Conservation (phyloP, 2,329 filamentous ascomycete genomes). For the Stylonectria norvegica region DNA sequence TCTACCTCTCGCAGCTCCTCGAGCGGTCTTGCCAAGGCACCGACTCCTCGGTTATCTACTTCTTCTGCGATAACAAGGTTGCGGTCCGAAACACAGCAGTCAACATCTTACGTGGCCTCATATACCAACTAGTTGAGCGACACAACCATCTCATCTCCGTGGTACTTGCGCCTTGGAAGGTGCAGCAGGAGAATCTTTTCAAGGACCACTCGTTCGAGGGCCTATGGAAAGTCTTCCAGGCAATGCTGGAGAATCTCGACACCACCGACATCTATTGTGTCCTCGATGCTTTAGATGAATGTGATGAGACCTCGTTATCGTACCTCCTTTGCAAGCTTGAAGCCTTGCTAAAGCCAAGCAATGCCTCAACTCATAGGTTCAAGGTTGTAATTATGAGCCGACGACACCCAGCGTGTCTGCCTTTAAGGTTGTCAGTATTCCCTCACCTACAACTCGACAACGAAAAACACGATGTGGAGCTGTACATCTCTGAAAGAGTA, state of each 20-base stretch:
- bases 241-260: rapidly evolving
- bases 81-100: slow-evolving; percentile 8
- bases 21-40: background rate
- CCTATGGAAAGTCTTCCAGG: slow-evolving; percentile 2
- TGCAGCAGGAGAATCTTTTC: rapidly evolving
- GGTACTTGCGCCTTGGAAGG: slow-evolving; percentile 1
- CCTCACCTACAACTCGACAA: background rate
- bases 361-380: background rate
- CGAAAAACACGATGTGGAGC: background rate
- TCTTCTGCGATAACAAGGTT: slow-evolving; percentile 15
- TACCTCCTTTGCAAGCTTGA: background rate
- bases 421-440: rapidly evolving
- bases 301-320: background rate
- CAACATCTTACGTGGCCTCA: slow-evolving; percentile 4
- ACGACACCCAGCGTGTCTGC: slow-evolving; percentile 1
- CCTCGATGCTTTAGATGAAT: slow-evolving; percentile 9
- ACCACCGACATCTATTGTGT: background rate
- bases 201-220: background rate
- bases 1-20: slow-evolving; percentile 10
- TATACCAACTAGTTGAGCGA: background rate
- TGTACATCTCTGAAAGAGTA: slow-evolving; percentile 1
- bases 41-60: slow-evolving; percentile 3
- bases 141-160: rapidly evolving
- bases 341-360: background rate
- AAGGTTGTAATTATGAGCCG: slow-evolving; percentile 2